Base-by-base conservation (phyloP, 208 protist genomes). In the Trypanosoma vivax region DNA sequence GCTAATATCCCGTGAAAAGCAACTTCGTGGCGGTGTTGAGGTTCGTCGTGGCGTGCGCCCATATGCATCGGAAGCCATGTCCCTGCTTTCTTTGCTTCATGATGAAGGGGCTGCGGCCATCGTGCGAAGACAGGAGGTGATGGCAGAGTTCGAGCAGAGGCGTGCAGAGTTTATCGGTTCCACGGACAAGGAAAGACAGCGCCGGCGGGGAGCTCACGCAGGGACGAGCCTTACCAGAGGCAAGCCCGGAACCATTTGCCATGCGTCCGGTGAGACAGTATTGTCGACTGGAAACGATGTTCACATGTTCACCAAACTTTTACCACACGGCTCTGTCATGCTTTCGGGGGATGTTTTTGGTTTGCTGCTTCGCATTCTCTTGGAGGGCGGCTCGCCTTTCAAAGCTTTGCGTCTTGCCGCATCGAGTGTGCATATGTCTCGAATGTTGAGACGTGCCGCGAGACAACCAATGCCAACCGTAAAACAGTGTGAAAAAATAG, bases 371-470 rank as follows among this genome's bases (percentile, higher is more conserved):
- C 65, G 65, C 0, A 64, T 72, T 14, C 45, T 83, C 41, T 38
- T 73, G 13, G 67, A 84, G 37, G 43, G 63, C 31, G 49, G 64
- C 10, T 39, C 48, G 29, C 50, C 64, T 4, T 87, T 80, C 65
- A 73, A 72, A 45, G 65, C 72, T 2, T 38, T 90, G 24, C 61
- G 67, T 19, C 54, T 83, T 14, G 63, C 76, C 0, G 57, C 76
- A 3, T 64, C 68, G 3, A 67, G 75, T 7, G 50, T 86, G 42
- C 63, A 79, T 29, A 56, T 62, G 18, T 50, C 51, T 14, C 72
- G 78, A 41, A 66, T 74, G 65, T 47, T 81, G 48, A 70, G 82
- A 9, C 74, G 73, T 59, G 77, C 77, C 4, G 61, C 75, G 43
- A 35, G 46, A 18, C 65, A 77, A 53, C 65, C 67, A 16, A 56